phyloP scores from a whole-genome alignment of 2,329 filamentous ascomycete genomes.

The Ophiosphaerella narmari region DNA sequence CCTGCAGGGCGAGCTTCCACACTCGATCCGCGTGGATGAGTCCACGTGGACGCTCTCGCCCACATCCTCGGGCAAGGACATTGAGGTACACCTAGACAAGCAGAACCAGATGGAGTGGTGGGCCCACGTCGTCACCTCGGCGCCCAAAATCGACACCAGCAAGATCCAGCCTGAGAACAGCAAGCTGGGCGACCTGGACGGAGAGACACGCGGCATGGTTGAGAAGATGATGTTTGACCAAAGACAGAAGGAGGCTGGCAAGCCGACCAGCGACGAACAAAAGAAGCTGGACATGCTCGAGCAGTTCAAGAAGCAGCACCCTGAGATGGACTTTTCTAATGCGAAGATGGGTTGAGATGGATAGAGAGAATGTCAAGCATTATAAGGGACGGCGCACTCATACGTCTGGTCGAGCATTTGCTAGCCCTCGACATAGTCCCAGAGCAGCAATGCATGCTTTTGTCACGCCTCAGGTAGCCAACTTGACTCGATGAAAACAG shows the following conservation, averaged over 20 bases:
- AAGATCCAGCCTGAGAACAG: conserved; percentile 95
- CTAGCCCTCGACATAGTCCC: too few relatives aligned
- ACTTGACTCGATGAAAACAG: background rate
- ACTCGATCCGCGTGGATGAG: conserved; percentile 80
- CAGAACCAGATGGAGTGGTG: conserved; percentile 98
- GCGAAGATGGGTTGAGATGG: conserved; percentile 59
- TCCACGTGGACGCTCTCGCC: conserved; percentile 90
- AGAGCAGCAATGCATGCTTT: too few relatives aligned
- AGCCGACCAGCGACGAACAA: conserved; percentile 90
- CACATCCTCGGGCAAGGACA: conserved; percentile 68
- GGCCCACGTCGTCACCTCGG: conserved; percentile 84
- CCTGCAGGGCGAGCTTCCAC: conserved; percentile 77
- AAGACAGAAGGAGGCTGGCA: conserved; percentile 89
- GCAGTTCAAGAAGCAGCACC: conserved; percentile 82
- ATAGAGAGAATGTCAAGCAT: too few relatives aligned
- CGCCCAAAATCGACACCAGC: conserved; percentile 90
- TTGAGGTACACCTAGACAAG: conserved; percentile 92
- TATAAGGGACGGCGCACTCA: too few relatives aligned
- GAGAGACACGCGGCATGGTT: conserved; percentile 93
- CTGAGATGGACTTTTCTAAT: conserved; percentile 71
- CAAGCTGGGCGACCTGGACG: conserved; percentile 89
- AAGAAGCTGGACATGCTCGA: conserved; percentile 91
- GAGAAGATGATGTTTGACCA: conserved; percentile 99
- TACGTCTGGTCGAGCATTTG: too few relatives aligned
- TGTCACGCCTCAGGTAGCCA: too few relatives aligned